Evolutionary conservation across 805 yeast species (phyloP), one percentile per base, ranked within the genome.

Genomic region (Torulaspora franciscae): DNA sequence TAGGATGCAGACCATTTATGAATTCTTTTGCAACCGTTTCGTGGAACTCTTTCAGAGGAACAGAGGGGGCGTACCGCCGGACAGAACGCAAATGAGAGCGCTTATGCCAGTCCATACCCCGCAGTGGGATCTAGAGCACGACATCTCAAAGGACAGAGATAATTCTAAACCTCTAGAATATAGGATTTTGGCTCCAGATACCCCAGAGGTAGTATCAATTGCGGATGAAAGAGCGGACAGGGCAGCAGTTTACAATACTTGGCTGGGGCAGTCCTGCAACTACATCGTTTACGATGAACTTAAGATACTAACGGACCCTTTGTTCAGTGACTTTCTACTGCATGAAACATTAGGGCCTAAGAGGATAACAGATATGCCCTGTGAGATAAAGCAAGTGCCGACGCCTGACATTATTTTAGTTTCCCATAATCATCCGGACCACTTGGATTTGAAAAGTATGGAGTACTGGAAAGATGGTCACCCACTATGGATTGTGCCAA

Each of bases 391-490:
- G 1, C 81, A 81, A 14, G 72, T 90, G 9, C 85, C 88, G 8
- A 64, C 68, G 32, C 84, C 89, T 0, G 81, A 87, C 50, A 77
- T 81, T 45, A 81, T 88, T 1, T 59, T 91, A 15, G 95, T 91
- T 0, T 84, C 95, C 1, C 98, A 91, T 62, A 90, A 91, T 60
- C 98, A 91, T 58, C 98, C 97, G 1, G 98, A 91, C 64, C 98
- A 91, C 67, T 66, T 91, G 36, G 98, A 91, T 56, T 69, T 75
- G 45, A 78, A 72, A 25, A 70, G 85, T 7, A 76, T 81, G 11
- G 59, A 66, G 32, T 54, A 68, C 39, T 59, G 69, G 63, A 51
- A 52, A 15, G 38, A 45, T n/a, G 52, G 56, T 19, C 53, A 56
- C 9, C 56, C 61, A 8, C 66, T 83, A n/a, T 91, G 98, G 97